phyloP scores from a whole-genome alignment of 2,329 filamentous ascomycete species.

The Hypoxylon sp. region DNA sequence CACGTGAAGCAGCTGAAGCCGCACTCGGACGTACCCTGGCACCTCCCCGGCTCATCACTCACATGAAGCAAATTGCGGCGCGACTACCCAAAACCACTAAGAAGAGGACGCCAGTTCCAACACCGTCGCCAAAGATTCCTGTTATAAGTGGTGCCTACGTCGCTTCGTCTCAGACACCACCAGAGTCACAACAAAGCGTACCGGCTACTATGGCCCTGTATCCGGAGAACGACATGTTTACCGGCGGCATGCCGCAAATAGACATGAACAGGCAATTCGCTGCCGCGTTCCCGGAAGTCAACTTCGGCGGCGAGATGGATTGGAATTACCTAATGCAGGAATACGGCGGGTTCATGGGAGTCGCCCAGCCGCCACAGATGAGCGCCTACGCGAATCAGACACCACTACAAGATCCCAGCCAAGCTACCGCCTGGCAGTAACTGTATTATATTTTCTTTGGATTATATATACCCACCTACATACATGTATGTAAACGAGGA shows the following conservation, averaged over 20 bases:
- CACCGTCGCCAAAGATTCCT: slow-evolving; percentile 50
- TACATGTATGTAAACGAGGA: slow-evolving; percentile 12
- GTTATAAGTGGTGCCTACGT: slow-evolving; percentile 45
- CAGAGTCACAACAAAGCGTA: slow-evolving; percentile 34
- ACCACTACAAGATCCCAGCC: slow-evolving; percentile 32
- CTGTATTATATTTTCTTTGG: slow-evolving; percentile 19
- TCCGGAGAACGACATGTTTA: slow-evolving; percentile 46
- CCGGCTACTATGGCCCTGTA: slow-evolving; percentile 46
- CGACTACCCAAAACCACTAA: slow-evolving; percentile 54
- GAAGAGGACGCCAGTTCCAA: slow-evolving; percentile 51
- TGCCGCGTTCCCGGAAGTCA: slow-evolving; percentile 52
- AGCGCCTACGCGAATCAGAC: slow-evolving; percentile 44
- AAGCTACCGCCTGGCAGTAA: slow-evolving; percentile 37
- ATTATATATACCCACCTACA: neutral
- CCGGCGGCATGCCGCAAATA: slow-evolving; percentile 42
- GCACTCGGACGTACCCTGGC: slow-evolving; percentile 61
- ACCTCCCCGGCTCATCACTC: slow-evolving; percentile 63
- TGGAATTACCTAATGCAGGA: slow-evolving; percentile 54
- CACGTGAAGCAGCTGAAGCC: slow-evolving; percentile 64
- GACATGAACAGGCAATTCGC: slow-evolving; percentile 52
- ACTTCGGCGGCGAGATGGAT: slow-evolving; percentile 55
- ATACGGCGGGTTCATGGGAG: slow-evolving; percentile 48
- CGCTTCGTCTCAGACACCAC: slow-evolving; percentile 39
- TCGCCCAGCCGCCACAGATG: slow-evolving; percentile 45
- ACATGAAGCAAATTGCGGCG: slow-evolving; percentile 62